Evolutionary conservation across 768 basidiomycete species (phyloP).

Genomic region (Lyophyllum semitale): DNA sequence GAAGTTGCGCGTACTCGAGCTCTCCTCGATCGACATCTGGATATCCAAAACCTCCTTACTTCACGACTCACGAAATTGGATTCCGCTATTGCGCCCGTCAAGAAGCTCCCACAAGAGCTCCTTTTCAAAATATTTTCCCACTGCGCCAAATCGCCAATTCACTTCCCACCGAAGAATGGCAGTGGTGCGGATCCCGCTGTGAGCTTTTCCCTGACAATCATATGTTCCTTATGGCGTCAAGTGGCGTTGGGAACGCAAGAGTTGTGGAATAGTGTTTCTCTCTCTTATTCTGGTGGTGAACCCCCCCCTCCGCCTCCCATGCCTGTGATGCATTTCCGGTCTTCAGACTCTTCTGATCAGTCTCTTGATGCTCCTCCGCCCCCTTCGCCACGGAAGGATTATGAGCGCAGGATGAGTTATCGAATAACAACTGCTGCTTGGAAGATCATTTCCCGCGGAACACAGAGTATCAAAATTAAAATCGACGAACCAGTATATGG

Average conservation of each 20-base stretch:
- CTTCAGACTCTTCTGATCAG: no score
- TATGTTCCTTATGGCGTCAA: not conserved
- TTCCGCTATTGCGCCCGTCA: not conserved
- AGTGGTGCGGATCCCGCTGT: not conserved
- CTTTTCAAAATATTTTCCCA: not conserved
- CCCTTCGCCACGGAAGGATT: no score
- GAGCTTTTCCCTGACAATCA: not conserved
- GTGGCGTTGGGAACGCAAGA: not conserved
- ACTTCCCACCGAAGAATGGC: not conserved
- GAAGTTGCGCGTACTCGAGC: not conserved
- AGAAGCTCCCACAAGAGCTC: not conserved
- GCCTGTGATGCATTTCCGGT: no score
- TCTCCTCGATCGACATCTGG: no score
- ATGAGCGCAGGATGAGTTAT: no score
- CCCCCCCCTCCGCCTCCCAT: no score
- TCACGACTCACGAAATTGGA: not conserved
- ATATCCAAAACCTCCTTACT: not conserved
- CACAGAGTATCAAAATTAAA: no score
- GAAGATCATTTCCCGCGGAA: no score
- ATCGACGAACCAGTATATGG: no score
- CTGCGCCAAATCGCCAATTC: not conserved
- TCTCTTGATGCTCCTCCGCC: no score
- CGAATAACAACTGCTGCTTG: no score
- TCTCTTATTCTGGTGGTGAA: not conserved
- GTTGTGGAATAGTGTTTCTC: not conserved